Evolutionary conservation across 257 asterid species (phyloP).

Genomic region (Salvia rosmarinus): DNA sequence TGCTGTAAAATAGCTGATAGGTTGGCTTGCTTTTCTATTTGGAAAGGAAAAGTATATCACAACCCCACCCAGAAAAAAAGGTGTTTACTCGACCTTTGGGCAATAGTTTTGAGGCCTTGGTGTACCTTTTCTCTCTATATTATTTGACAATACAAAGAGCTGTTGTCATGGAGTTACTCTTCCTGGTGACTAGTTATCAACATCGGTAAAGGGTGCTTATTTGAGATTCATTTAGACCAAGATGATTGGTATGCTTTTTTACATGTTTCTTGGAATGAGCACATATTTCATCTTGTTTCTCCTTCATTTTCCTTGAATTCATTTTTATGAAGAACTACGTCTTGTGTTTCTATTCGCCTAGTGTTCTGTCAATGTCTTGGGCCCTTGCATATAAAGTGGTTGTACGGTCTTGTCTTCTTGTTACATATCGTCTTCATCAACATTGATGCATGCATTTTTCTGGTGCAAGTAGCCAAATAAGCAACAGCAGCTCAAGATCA

Average conservation of each 20-base stretch:
- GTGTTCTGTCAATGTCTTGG: not conserved
- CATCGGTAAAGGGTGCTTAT: too few species aligned
- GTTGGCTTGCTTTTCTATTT: too few species aligned
- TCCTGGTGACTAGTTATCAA: too few species aligned
- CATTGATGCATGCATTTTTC: not conserved
- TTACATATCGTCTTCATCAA: not conserved
- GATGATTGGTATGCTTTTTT: not conserved
- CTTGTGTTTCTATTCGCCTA: not conserved
- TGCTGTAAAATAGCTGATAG: too few species aligned
- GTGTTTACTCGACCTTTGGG: too few species aligned
- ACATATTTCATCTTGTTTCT: not conserved
- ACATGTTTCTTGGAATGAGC: constrained; percentile 4
- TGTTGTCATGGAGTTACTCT: too few species aligned
- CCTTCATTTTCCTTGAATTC: not conserved
- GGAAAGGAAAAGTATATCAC: too few species aligned
- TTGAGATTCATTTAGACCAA: not conserved
- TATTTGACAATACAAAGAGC: too few species aligned
- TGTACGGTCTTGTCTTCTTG: too few species aligned
- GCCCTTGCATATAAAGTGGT: not conserved
- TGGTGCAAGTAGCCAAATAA: not conserved
- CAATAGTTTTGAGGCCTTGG: too few species aligned
- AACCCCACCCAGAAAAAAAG: too few species aligned
- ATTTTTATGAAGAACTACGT: not conserved
- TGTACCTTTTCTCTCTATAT: too few species aligned
- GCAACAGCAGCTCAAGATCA: not conserved